phyloP scores from a whole-genome alignment of 306 rosid genomes.

The Glycine latifolia region DNA sequence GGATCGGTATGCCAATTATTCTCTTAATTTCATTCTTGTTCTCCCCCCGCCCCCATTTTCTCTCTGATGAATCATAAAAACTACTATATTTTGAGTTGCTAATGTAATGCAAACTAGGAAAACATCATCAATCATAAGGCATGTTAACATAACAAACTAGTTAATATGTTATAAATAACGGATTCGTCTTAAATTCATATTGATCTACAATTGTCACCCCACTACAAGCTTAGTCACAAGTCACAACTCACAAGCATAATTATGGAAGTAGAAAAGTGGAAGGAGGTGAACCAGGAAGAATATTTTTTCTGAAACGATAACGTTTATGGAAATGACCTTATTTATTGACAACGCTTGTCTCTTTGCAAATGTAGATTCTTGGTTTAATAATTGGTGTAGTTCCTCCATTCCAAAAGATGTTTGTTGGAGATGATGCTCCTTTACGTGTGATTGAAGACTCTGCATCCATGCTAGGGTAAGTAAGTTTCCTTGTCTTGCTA shows the following conservation, averaged over 20 bases:
- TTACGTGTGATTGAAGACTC: conserved; percentile 48
- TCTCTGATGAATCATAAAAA: background rate
- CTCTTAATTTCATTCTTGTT: background rate
- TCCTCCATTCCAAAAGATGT: conserved; percentile 39
- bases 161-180: background rate
- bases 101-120: background rate
- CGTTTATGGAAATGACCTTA: background rate
- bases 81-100: background rate
- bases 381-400: conserved; percentile 47
- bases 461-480: conserved; percentile 53
- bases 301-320: background rate
- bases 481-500: background rate
- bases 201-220: too few species aligned
- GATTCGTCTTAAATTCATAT: too few species aligned
- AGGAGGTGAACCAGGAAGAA: background rate
- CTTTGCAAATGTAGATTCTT: conserved; percentile 35
- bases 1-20: conserved; percentile 45
- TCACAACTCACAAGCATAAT: background rate
- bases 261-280: background rate
- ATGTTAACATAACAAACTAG: background rate
- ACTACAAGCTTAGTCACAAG: too few species aligned
- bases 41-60: background rate
- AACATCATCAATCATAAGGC: background rate
- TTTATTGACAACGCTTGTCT: background rate
- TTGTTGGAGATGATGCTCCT: conserved; percentile 50